Evolutionary conservation across 352 stramenopile genomes (phyloP).

Genomic region (Phytophthora pistaciae): DNA sequence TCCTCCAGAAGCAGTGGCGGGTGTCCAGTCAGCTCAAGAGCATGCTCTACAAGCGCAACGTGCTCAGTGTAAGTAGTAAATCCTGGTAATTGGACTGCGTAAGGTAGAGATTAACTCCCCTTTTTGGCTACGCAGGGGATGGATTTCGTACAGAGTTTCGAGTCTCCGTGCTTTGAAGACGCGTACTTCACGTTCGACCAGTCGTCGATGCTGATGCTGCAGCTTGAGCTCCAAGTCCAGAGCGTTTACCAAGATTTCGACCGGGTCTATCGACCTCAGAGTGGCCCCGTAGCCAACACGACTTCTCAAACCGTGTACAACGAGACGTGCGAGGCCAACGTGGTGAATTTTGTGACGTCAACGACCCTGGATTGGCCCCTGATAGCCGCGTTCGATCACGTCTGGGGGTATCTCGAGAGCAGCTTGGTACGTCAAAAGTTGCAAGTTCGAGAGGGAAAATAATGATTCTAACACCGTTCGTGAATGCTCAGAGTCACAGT

Average conservation of each 20-base stretch:
- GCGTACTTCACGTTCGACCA: neutral
- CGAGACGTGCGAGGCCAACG: slow-evolving; percentile 16
- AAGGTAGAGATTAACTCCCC: neutral
- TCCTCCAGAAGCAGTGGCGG: slow-evolving; percentile 6
- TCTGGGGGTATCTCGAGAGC: slow-evolving; percentile 29
- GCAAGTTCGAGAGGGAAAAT: neutral
- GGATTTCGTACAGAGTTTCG: slow-evolving; percentile 12
- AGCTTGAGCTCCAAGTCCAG: slow-evolving; percentile 26
- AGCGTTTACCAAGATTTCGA: slow-evolving; percentile 17
- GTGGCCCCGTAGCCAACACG: neutral
- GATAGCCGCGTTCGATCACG: slow-evolving; percentile 4
- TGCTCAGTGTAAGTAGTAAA: slow-evolving; percentile 17
- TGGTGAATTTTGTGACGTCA: slow-evolving; percentile 23
- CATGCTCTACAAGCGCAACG: slow-evolving; percentile 15
- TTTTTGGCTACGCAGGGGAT: slow-evolving; percentile 17
- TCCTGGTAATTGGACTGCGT: neutral
- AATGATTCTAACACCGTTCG: neutral
- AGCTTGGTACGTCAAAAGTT: slow-evolving; percentile 10
- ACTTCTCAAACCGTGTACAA: slow-evolving; percentile 13
- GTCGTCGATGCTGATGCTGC: slow-evolving; percentile 7
- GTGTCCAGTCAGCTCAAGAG: neutral
- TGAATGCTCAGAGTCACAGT: slow-evolving; percentile 7
- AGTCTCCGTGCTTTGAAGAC: slow-evolving; percentile 9
- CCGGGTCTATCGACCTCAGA: slow-evolving; percentile 9
- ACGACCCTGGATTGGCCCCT: slow-evolving; percentile 26